Base-by-base conservation (phyloP, 139 green algal genomes). In the Chlorella vulgaris region DNA sequence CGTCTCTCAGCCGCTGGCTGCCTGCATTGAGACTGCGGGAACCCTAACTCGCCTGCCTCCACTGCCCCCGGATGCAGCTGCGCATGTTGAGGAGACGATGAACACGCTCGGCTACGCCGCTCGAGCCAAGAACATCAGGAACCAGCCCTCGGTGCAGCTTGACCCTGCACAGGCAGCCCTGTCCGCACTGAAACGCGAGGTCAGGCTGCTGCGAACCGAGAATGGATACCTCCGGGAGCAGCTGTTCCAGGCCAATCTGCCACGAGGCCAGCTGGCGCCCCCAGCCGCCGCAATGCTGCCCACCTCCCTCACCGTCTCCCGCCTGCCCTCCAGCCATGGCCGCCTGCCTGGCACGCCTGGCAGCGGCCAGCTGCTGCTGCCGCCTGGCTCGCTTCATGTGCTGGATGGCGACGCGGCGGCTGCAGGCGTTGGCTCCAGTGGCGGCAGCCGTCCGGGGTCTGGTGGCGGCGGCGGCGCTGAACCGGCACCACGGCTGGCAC, bases 71-170 rank as follows among this genome's bases (percentile, higher is more conserved):
- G n/a, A n/a, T 80, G 62, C 68, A 38, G 42, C 62, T 0, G 29
- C 60, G 28, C 38, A 83, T 39, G 71, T 88, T 36, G 91, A 94
- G 53, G 95, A 97, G 87, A 98, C 92, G 22, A 86, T 98, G 55
- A 94, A 84, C 87, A 98, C 94, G 60, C 87, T 98, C 31, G 83
- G 84, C 39, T 98, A 98, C 81, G 95, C 95, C 6, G 93, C 91
- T 7, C 91, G 93, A 4, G 93, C 95, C 36, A 97, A 95, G 80
- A 96, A 96, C 88, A 97, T 98, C 74, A 73, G 88, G 60, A 96
- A 94, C 77, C 75, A 80, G 21, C 94, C 94, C 8, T 84, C 83
- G 1, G 89, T 95, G 69, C 86, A 95, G 81, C n/a, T 89, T 31
- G 83, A 88, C 42, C 55, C 85, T 8, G 29, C 84, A 28, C 88